These are phyloP conservation scores for Zizania latifolia DNA, from an alignment of 176 grass and related monocot species.

Conservation along the genomic window DNA sequence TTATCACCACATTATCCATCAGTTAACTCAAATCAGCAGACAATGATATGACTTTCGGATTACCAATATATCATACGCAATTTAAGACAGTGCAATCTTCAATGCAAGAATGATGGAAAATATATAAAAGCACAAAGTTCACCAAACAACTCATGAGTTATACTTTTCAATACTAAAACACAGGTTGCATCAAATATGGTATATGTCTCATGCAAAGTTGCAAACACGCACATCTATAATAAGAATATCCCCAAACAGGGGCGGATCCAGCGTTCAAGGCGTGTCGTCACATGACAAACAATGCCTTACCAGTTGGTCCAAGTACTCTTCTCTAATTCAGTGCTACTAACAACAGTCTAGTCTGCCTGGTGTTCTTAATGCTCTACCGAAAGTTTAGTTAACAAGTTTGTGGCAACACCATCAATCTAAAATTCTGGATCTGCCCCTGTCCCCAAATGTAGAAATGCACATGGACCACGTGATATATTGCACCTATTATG, in stretches of 20 bases:
- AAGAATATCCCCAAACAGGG: too few relatives aligned
- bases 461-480: neutral
- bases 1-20: neutral
- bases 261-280: too few relatives aligned
- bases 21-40: neutral
- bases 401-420: too few relatives aligned
- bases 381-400: too few relatives aligned
- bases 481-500: neutral
- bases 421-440: too few relatives aligned
- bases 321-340: too few relatives aligned
- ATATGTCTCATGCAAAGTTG: neutral
- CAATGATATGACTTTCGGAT: neutral
- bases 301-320: too few relatives aligned
- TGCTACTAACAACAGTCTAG: too few relatives aligned
- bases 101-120: neutral
- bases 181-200: neutral
- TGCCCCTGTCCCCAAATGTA: too few relatives aligned
- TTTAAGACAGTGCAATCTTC: neutral
- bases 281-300: too few relatives aligned
- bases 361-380: too few relatives aligned
- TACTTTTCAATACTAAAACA: neutral
- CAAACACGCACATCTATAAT: neutral
- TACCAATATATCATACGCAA: neutral
- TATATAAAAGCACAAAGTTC: neutral
- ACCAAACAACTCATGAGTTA: neutral